Evolutionary conservation across 345 rosid species (phyloP), one percentile per base, ranked within the genome.

Genomic region (Psidium guajava): DNA sequence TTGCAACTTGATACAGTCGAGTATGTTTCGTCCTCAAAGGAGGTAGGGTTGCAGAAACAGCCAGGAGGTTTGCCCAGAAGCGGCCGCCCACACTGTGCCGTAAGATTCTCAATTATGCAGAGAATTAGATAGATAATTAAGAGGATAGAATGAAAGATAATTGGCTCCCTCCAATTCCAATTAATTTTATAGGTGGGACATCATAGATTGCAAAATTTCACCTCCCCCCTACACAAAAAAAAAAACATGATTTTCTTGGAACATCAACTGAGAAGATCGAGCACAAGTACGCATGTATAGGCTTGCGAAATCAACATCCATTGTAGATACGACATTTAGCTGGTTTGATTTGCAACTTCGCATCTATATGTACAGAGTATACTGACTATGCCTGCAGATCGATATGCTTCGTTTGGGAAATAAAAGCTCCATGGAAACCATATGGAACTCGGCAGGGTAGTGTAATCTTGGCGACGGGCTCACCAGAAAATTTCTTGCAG

Each of bases 391-490:
- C 44, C 24, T 32, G 44, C 10, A 24, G 24, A 64, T 32, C 22
- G 1, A 64, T 64, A 64, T 8, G 77, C 13, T 64, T 64, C 44
- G 16, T 7, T 36, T 77, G 82, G 52, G 57, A 22, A 58, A 90
- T 20, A 55, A 86, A 92, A 25, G 84, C 83, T 59, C 92, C 92
- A 58, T 91, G 94, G 80, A 89, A 89, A 15, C 93, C 94, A 47
- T 90, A 90, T 5, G 92, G 92, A 44, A 90, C 94, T 81, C 93
- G 87, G 54, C 49, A 52, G 0, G 92, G 90, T 59, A 92, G 8
- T 22, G 86, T 86, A 25, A 92, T 87, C 51, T 83, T 85, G 44
- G 89, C 91, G 0, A 86, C 82, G 5, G 92, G 87, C 56, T 86
- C 74, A n/a, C 88, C 74, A 1, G 36, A n/a, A 57, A 92, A 87